Percentiles rank a stretch among this genome's conserved stretches.
These are phyloP conservation scores for Zygosaccharomyces gambellarensis DNA, from an alignment of 805 yeast species.

Conservation along the genomic window DNA sequence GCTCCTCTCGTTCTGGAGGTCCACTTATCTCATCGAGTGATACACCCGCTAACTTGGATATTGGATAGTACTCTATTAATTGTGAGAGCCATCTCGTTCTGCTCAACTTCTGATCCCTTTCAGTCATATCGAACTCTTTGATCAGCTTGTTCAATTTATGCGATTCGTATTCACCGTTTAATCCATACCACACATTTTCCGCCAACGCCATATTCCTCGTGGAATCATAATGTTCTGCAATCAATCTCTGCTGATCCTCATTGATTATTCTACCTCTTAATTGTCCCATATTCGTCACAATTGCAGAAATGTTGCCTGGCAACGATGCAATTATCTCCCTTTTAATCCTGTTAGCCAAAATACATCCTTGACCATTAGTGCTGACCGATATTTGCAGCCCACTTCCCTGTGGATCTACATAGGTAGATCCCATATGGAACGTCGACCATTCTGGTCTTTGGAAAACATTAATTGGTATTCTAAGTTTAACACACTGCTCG, in stretches of 20 bases:
- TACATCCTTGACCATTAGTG: constrained; percentile 86
- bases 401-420: constrained; percentile 52
- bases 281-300: constrained; percentile 65
- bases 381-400: constrained; percentile 74
- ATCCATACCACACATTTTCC: constrained; percentile 31
- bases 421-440: constrained; percentile 70
- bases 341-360: constrained; percentile 72
- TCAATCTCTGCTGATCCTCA: constrained; percentile 41
- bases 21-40: constrained; percentile 41
- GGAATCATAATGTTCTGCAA: constrained; percentile 21
- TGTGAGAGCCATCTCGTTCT: constrained; percentile 84
- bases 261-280: constrained; percentile 53
- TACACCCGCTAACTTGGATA: constrained; percentile 55
- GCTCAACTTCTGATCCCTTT: constrained; percentile 47
- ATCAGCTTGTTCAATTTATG: constrained; percentile 57
- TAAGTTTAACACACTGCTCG: constrained; percentile 47
- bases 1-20: not conserved
- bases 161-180: constrained; percentile 66
- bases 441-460: constrained; percentile 70
- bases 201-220: constrained; percentile 12
- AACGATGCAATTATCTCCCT: constrained; percentile 62
- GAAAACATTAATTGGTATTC: constrained; percentile 80
- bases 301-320: constrained; percentile 65
- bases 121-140: constrained; percentile 52
- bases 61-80: constrained; percentile 85